These are phyloP conservation scores for Chytriomyces confervae DNA, from an alignment of 192 early-diverging fungal genomes.

Conservation along the genomic window DNA sequence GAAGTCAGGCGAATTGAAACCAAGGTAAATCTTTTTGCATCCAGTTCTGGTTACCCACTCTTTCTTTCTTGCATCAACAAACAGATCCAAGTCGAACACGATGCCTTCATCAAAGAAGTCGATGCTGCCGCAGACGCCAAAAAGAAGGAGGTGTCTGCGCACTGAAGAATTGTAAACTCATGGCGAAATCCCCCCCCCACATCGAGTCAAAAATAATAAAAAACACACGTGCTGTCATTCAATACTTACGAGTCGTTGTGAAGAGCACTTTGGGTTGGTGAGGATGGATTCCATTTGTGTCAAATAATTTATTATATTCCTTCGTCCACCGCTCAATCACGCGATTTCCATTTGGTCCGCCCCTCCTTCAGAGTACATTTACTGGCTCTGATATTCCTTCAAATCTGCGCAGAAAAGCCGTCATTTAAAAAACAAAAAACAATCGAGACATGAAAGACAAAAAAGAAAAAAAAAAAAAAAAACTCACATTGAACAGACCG, in stretches of 20 bases:
- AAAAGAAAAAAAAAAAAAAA: not conserved
- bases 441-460: not conserved
- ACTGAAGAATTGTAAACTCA: not conserved
- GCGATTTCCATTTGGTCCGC: conserved; percentile 39
- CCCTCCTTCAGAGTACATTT: conserved; percentile 76
- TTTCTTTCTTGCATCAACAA: not conserved
- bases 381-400: conserved; percentile 93
- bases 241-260: conserved; percentile 6
- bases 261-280: conserved; percentile 11
- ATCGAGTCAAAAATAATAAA: not conserved
- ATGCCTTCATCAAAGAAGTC: conserved; percentile 6
- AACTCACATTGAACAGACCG: conserved; percentile 86
- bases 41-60: not conserved
- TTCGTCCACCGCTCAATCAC: not conserved
- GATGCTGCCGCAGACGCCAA: conserved; percentile 17
- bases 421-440: not conserved
- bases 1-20: conserved; percentile 21
- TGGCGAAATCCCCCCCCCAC: not conserved
- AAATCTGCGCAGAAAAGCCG: conserved; percentile 55
- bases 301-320: not conserved
- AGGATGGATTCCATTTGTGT: not conserved
- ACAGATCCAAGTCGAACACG: conserved; percentile 17
- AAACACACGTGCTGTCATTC: not conserved
- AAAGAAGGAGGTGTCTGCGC: conserved; percentile 27
- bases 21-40: conserved; percentile 5